Evolutionary conservation across 192 early-diverging fungal species (phyloP).

Genomic region (Funneliformis geosporum): DNA sequence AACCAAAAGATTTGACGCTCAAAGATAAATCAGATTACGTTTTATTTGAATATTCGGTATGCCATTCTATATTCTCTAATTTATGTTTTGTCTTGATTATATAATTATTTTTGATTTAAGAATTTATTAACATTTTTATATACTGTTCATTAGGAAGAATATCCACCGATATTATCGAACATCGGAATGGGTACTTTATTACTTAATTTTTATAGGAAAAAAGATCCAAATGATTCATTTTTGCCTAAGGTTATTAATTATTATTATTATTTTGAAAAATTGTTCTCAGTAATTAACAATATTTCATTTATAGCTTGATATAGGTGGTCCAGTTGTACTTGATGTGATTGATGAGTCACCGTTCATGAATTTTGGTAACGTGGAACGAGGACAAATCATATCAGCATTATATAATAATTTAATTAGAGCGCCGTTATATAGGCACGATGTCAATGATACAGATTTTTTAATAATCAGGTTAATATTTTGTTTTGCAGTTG

Average conservation of each 20-base stretch:
- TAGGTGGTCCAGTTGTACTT: constrained; percentile 83
- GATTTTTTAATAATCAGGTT: constrained; percentile 86
- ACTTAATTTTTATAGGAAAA: constrained; percentile 95
- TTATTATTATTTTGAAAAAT: background rate
- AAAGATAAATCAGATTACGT: constrained; percentile 83
- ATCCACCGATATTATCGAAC: constrained; percentile 90
- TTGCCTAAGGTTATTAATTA: constrained; percentile 61
- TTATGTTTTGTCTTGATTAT: constrained; percentile 13
- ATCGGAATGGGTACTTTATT: constrained; percentile 93
- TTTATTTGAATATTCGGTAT: constrained; percentile 85
- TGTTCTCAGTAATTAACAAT: background rate
- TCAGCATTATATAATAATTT: constrained; percentile 92
- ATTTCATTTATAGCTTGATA: constrained; percentile 50
- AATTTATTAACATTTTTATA: background rate
- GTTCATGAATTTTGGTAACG: constrained; percentile 93
- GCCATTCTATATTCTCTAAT: background rate
- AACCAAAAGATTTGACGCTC: constrained; percentile 84
- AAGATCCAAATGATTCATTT: constrained; percentile 74
- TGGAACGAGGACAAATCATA: constrained; percentile 88
- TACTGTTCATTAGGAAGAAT: constrained; percentile 71
- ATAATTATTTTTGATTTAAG: background rate
- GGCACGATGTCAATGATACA: constrained; percentile 64
- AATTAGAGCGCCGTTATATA: constrained; percentile 89
- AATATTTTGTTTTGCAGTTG: background rate
- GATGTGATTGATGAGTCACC: constrained; percentile 91